These are phyloP conservation scores for Annulohypoxylon moriforme DNA, from an alignment of 495 filamentous ascomycete species.

Conservation along the genomic window DNA sequence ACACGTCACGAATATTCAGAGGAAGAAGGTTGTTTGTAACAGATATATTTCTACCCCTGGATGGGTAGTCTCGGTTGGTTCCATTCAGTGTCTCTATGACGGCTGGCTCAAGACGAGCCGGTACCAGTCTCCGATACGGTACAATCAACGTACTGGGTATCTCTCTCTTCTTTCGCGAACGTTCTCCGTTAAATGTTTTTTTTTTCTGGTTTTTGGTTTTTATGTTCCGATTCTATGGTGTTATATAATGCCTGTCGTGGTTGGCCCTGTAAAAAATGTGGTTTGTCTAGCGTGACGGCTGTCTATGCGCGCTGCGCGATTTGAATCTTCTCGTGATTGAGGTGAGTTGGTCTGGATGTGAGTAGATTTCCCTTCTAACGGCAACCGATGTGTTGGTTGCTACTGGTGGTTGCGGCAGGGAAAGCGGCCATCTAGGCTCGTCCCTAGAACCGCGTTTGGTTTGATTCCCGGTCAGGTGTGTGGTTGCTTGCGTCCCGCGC, in stretches of 20 bases:
- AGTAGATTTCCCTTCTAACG: background rate
- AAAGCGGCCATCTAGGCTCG: background rate
- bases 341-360: too few relatives aligned
- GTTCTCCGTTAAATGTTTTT: background rate
- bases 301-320: background rate
- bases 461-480: background rate
- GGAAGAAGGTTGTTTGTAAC: background rate
- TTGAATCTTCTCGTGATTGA: background rate
- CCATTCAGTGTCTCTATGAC: conserved; percentile 12
- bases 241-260: background rate
- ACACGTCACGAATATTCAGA: background rate
- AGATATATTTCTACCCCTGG: conserved; percentile 2
- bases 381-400: background rate
- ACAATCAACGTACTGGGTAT: conserved; percentile 9
- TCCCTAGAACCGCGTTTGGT: background rate
- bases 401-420: background rate
- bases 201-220: background rate
- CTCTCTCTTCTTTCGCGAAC: background rate
- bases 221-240: background rate
- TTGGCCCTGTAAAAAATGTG: too few relatives aligned
- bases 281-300: background rate
- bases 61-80: background rate
- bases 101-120: background rate
- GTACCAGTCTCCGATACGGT: conserved; percentile 11
- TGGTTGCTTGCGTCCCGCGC: background rate